Evolutionary conservation across 2,329 filamentous ascomycete species (phyloP), one percentile per base, ranked within the genome.

Genomic region (Zarea fungicola): DNA sequence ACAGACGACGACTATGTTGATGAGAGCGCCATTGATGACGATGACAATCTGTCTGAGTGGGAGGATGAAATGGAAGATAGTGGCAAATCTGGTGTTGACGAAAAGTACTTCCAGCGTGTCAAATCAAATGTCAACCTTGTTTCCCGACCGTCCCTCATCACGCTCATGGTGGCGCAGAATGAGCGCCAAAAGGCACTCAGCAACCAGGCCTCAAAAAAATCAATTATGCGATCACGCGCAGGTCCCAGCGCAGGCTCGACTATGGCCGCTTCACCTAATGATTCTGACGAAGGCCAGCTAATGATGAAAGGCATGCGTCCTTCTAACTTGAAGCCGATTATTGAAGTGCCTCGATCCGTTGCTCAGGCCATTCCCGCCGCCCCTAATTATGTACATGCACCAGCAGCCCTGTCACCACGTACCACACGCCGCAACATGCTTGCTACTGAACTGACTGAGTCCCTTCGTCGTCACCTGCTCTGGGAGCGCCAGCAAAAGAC

Each of bases 401-500:
- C 88, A 48, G 81, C 84, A 23, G 87, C 89, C 2, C 78, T 96
- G 55, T 97, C 93, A 5, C 93, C 93, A 4, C 83, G 90, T 50
- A 96, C 92, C 0, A 96, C 91, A 0, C 82, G 93, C 44, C 82
- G 91, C 52, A 95, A 96, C 68, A 99, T 99, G 93, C 78, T 99
- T 49, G 86, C 89, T 8, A 95, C 89, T 1, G 93, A 99, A 70
- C 75, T 99, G 48, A 96, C 92, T 2, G 90, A 96, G 65, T 95
- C 89, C 19, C 82, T 99, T 4, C 83, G 93, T 18, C 87, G 90
- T 58, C 88, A 96, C 60, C 83, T 99, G 13, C 79, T 97, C 14
- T 95, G 89, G 87, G 93, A 99, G 66, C 85, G 93, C 45, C 89
- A 95, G 62, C 92, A 97, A 63, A 95, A 93, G 77, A 89, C 89